phyloP scores from a whole-genome alignment of 2,329 filamentous ascomycete genomes.

The Phialemonium atrogriseum region DNA sequence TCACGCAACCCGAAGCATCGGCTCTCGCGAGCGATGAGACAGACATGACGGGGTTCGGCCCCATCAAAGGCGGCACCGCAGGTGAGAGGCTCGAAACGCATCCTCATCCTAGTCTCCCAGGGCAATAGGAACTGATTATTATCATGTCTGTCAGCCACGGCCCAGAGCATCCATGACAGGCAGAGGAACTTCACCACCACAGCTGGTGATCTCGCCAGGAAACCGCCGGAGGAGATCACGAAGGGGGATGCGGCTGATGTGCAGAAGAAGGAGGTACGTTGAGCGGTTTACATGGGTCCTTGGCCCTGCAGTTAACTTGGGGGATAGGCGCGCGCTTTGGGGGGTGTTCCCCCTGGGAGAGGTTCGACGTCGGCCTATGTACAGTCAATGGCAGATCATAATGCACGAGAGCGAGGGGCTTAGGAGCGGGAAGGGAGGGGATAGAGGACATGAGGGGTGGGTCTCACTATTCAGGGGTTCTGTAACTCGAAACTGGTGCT shows the following conservation, averaged over 20 bases:
- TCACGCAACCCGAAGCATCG: constrained; percentile 18
- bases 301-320: neutral
- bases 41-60: constrained; percentile 19
- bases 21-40: constrained; percentile 16
- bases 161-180: constrained; percentile 23
- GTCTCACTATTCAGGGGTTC: too few species aligned
- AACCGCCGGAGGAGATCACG: constrained; percentile 18
- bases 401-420: too few species aligned
- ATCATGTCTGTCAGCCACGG: too few species aligned
- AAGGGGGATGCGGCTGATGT: constrained; percentile 21
- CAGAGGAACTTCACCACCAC: constrained; percentile 23
- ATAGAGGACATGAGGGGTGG: too few species aligned
- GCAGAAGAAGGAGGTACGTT: constrained; percentile 18
- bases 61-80: constrained; percentile 22
- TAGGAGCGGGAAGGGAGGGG: too few species aligned
- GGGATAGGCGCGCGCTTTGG: constrained; percentile 9
- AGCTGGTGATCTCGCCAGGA: constrained; percentile 20
- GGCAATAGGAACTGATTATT: too few species aligned
- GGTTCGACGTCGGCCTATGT: constrained; percentile 18
- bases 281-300: neutral
- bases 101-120: too few species aligned
- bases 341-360: constrained; percentile 15
- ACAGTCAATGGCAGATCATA: constrained; percentile 19
- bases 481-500: too few species aligned
- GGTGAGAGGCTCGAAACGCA: too few species aligned